A percentile compares a stretch with the other conserved stretches of the same genome.
Conservation (phyloP, 225 moss, liverwort and hornwort species). For the Sphagnum tenellum region DNA sequence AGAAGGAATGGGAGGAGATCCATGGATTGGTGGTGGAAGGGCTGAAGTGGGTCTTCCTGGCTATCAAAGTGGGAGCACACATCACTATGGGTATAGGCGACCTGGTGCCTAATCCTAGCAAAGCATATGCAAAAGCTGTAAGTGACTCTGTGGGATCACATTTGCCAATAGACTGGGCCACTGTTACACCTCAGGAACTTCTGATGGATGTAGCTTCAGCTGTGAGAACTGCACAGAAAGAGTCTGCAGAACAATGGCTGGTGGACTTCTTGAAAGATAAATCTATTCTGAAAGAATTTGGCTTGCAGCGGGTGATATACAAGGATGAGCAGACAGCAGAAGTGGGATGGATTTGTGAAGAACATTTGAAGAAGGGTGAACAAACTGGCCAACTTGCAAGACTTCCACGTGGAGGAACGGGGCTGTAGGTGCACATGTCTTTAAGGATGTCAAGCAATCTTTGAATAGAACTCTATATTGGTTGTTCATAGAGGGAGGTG, state of each 20-base stretch:
- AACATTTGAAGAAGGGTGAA: not conserved
- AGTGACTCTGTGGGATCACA: not conserved
- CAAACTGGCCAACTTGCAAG: not conserved
- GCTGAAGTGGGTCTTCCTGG: not conserved
- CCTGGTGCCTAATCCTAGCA: not conserved
- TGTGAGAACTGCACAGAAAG: not conserved
- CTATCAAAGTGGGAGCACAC: not conserved
- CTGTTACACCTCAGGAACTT: not conserved
- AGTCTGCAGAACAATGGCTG: not conserved
- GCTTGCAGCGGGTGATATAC: not conserved
- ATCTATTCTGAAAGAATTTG: not conserved
- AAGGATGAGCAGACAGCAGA: not conserved
- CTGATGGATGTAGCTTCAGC: not conserved
- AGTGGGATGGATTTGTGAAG: conserved; percentile 1
- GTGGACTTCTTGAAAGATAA: not conserved
- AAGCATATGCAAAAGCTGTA: not conserved
- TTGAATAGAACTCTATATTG: too few species aligned
- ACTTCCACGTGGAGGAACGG: not conserved
- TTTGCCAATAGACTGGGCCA: not conserved
- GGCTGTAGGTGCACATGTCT: too few species aligned
- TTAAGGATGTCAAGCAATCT: too few species aligned
- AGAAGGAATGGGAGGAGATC: not conserved
- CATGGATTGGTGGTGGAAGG: not conserved
- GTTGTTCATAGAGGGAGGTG: too few species aligned
- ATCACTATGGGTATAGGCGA: not conserved